Conservation (phyloP, 2,329 filamentous ascomycete genomes). For the Chaetomiaceae sp. region DNA sequence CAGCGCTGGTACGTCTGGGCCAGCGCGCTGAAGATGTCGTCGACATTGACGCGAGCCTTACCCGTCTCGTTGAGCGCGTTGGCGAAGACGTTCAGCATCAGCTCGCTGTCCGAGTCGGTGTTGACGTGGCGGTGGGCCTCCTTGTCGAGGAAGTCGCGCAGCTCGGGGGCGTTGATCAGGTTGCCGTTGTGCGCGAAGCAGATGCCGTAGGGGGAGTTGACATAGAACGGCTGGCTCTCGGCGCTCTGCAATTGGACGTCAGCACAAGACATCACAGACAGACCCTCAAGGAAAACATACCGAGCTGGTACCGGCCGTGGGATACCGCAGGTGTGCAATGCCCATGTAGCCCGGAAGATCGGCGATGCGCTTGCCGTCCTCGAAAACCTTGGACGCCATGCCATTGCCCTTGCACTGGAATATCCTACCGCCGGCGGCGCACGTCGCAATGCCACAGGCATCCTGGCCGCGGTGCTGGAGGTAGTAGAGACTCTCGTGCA, state of each 20-base stretch:
- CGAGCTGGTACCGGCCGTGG: constrained; percentile 75
- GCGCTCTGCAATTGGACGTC: no score
- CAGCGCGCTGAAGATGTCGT: constrained; percentile 73
- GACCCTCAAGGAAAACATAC: constrained; percentile 21
- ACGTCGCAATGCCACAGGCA: constrained; percentile 78
- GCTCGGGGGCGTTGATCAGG: constrained; percentile 68
- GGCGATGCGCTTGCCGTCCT: constrained; percentile 67
- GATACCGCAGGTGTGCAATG: constrained; percentile 81
- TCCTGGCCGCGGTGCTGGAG: constrained; percentile 75
- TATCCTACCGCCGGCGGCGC: constrained; percentile 67
- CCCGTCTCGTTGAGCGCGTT: constrained; percentile 78
- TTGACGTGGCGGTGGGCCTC: constrained; percentile 84
- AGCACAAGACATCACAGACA: no score
- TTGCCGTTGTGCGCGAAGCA: constrained; percentile 80
- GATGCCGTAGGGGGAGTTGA: constrained; percentile 81
- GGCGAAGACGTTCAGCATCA: constrained; percentile 86
- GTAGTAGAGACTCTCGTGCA: constrained; percentile 68
- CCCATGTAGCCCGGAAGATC: constrained; percentile 84
- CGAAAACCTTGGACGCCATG: constrained; percentile 80
- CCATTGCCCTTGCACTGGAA: constrained; percentile 90
- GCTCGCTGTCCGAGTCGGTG: constrained; percentile 81
- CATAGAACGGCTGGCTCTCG: constrained; percentile 90
- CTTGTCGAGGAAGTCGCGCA: constrained; percentile 68
- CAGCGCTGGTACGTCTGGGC: constrained; percentile 69
- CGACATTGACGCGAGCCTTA: constrained; percentile 76